Conservation (phyloP, 495 filamentous ascomycete genomes). For the Tuber borchii region DNA sequence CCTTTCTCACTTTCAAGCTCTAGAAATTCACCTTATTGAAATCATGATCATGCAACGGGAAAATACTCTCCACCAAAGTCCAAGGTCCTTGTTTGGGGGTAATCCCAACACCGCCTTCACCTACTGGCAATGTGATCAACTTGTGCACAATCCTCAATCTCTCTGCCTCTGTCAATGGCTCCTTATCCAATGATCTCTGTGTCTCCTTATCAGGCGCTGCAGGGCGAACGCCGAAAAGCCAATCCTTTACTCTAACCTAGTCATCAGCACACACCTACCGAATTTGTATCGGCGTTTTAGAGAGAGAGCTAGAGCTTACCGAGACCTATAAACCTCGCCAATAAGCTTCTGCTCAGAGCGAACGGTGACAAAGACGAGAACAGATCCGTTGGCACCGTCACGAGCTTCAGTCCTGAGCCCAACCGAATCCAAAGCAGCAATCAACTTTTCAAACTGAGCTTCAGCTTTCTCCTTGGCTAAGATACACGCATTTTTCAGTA, state of each 20-base stretch:
- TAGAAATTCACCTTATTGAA: constrained; percentile 60
- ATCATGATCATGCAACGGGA: constrained; percentile 77
- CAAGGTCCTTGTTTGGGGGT: constrained; percentile 74
- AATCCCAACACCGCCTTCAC: constrained; percentile 85
- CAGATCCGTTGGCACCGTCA: constrained; percentile 64
- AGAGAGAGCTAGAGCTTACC: constrained; percentile 44
- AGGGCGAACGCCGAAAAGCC: constrained; percentile 83
- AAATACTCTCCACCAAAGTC: constrained; percentile 76
- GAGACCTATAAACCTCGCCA: constrained; percentile 61
- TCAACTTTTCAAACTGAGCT: constrained; percentile 65
- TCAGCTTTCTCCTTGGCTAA: constrained; percentile 62
- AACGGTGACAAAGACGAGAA: constrained; percentile 78
- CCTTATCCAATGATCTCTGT: constrained; percentile 53
- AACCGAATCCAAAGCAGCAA: constrained; percentile 61
- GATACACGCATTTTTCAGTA: not conserved
- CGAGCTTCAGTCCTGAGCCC: constrained; percentile 82
- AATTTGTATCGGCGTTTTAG: constrained; percentile 1
- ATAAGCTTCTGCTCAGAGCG: constrained; percentile 58
- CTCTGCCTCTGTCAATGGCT: constrained; percentile 80
- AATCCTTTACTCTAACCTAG: constrained; percentile 72
- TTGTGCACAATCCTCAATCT: constrained; percentile 75
- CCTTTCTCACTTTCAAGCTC: not conserved
- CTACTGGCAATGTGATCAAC: constrained; percentile 72
- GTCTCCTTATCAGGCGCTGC: constrained; percentile 71
- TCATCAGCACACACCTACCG: constrained; percentile 2